Conservation (phyloP, 805 yeast species). For the Grigorovia yakushimaensis region DNA sequence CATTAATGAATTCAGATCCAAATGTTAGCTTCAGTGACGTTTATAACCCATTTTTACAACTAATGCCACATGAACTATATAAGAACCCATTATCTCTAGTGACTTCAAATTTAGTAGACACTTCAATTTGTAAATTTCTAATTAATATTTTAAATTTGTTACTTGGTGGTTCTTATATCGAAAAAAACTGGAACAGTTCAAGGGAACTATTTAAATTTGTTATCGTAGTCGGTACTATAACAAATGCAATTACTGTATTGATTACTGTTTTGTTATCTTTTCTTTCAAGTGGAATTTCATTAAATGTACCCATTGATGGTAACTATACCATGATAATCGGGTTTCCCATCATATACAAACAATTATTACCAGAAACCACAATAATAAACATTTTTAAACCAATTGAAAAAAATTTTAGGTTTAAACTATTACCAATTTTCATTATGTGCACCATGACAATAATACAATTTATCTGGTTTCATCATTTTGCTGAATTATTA, state of each 20-base stretch:
- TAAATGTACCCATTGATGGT: constrained; percentile 42
- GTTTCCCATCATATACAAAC: constrained; percentile 55
- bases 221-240: constrained; percentile 37
- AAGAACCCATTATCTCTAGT: constrained; percentile 56
- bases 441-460: constrained; percentile 24
- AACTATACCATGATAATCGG: constrained; percentile 48
- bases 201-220: constrained; percentile 42
- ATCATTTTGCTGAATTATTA: constrained; percentile 38
- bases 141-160: constrained; percentile 40
- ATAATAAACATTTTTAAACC: constrained; percentile 40
- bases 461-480: constrained; percentile 24
- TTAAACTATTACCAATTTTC: constrained; percentile 54
- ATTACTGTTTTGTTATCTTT: constrained; percentile 20
- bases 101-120: constrained; percentile 58
- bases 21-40: not conserved
- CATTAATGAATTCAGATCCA: constrained; percentile 7
- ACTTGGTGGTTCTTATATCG: constrained; percentile 57
- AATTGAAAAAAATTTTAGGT: constrained; percentile 37
- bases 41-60: constrained; percentile 48
- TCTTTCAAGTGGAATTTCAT: constrained; percentile 19
- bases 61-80: constrained; percentile 49
- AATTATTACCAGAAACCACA: constrained; percentile 52
- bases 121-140: constrained; percentile 36
- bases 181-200: constrained; percentile 50
- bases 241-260: constrained; percentile 40